Percentiles rank a stretch among this genome's conserved stretches.
Conservation (phyloP, 306 rosid species). For the Alnus glutinosa region DNA sequence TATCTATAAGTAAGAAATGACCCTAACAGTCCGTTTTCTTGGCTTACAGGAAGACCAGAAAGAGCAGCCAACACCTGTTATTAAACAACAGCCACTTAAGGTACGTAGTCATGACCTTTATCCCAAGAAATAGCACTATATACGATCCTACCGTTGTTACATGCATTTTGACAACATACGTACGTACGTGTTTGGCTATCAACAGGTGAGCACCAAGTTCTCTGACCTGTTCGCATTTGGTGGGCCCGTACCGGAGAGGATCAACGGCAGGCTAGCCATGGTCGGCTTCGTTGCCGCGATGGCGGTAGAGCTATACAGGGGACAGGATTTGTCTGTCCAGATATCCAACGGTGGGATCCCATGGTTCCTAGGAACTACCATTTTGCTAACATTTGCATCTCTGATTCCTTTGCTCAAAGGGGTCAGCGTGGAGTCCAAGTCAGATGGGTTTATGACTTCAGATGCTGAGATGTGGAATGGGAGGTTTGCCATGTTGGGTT, state of each 20-base stretch:
- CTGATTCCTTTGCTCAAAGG: conserved; percentile 67
- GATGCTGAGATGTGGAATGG: conserved; percentile 87
- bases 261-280: conserved; percentile 91
- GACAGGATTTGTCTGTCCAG: conserved; percentile 64
- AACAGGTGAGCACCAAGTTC: conserved; percentile 61
- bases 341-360: conserved; percentile 64
- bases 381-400: conserved; percentile 61
- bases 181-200: too few relatives aligned
- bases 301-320: conserved; percentile 63
- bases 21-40: neutral
- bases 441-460: conserved; percentile 56
- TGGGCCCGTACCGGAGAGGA: conserved; percentile 92
- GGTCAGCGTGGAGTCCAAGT: conserved; percentile 68
- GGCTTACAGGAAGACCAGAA: too few relatives aligned
- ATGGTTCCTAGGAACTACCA: conserved; percentile 63
- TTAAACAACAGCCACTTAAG: too few relatives aligned
- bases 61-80: too few relatives aligned
- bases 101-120: too few relatives aligned
- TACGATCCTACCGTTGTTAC: too few relatives aligned
- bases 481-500: conserved; percentile 84
- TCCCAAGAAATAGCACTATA: too few relatives aligned
- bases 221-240: conserved; percentile 61
- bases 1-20: too few relatives aligned
- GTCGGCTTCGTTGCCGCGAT: conserved; percentile 76
- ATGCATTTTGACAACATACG: neutral